phyloP scores from a whole-genome alignment of 75 land plant species.

The Sequoia sempervirens region DNA sequence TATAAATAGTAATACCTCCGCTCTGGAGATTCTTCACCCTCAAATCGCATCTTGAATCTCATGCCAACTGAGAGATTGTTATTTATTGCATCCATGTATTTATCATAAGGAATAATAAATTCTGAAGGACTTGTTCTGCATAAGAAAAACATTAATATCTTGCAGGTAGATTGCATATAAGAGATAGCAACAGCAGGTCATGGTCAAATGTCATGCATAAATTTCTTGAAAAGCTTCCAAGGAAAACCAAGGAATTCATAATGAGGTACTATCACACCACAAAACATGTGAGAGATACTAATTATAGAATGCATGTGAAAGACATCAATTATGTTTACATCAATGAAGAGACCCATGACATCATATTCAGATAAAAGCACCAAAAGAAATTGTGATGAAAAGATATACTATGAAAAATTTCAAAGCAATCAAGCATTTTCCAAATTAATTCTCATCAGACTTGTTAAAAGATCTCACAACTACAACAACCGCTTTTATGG shows the following conservation, averaged over 20 bases:
- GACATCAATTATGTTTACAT: background rate
- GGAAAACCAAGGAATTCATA: background rate
- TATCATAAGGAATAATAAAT: conserved; percentile 65
- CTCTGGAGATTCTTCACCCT: conserved; percentile 65
- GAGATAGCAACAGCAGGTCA: background rate
- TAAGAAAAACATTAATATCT: conserved; percentile 8
- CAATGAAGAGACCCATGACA: background rate
- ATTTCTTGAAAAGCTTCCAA: background rate
- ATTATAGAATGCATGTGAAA: background rate
- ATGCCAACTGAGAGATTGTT: conserved; percentile 49
- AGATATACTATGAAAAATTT: background rate
- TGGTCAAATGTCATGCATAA: background rate
- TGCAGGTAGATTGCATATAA: background rate
- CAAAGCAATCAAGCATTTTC: background rate
- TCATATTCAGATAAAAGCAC: background rate
- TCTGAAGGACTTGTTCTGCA: conserved; percentile 80
- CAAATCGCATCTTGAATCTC: conserved; percentile 79
- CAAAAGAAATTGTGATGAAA: too few relatives aligned
- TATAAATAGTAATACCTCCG: conserved; percentile 42
- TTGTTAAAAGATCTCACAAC: background rate
- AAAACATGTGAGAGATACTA: background rate
- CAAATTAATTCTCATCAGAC: background rate
- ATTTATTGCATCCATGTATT: conserved; percentile 44
- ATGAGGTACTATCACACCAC: background rate
- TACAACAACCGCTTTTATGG: background rate